Evolutionary conservation across 306 rosid species (phyloP), one percentile per base, ranked within the genome.

Genomic region (Cicer judaicum): DNA sequence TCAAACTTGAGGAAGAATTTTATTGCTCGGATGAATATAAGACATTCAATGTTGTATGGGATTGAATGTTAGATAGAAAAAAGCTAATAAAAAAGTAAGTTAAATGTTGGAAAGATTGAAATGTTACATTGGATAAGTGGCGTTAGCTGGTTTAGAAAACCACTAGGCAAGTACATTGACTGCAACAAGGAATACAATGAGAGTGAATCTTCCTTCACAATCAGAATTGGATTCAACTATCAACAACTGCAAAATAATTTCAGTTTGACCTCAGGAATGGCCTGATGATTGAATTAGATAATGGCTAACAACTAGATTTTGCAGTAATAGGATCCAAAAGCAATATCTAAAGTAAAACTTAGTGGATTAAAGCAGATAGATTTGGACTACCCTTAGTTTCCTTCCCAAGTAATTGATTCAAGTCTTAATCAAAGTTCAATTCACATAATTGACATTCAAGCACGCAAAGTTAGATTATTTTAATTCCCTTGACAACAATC

Each of bases 61-160:
- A 47, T 47, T 68, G 56, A 47, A 47, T 68, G 57, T 24, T 47
- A 34, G 13, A 48, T n/a, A 47, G 42, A 16, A 41, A 64, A 64
- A 1, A 14, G 21, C 10, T 36, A 24, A 48, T 24, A 68, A 14
- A 9, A 69, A 49, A 5, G 19, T 48, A 34, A 21, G 42, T 1
- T 48, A 50, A 48, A 29, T 68, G 73, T 34, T 68, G 24, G 5
- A 29, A 68, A 13, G 11, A 13, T 29, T 43, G 6, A 54, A 46
- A 46, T 21, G 8, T 8, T 68, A 29, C 16, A 15, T 24, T 47
- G 59, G 59, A 68, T 67, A 18, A 24, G 72, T 67, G 19, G 7
- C 21, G 68, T 39, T 39, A 39, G 64, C 40, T 24, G 14, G 68
- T 63, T 63, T 39, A 63, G 14, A 39, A 34, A 63, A 14, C 49